Base-by-base conservation (phyloP, 805 yeast genomes). In the Wickerhamiella brachini region DNA sequence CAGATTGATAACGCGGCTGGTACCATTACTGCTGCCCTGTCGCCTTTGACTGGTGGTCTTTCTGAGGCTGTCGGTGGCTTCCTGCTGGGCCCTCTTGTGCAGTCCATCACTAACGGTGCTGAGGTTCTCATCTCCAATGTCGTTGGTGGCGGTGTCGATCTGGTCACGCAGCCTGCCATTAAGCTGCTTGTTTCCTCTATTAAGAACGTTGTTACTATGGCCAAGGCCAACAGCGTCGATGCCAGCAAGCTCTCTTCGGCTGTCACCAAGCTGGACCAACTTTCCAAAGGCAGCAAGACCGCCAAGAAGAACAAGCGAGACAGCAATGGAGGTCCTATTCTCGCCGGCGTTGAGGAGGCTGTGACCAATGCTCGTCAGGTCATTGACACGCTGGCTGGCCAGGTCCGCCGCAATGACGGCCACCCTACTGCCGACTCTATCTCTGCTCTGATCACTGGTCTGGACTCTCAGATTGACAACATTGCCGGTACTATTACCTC, bases 31-130 rank as follows among this genome's bases (percentile, higher is more conserved):
- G 38, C 49, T 3, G 54, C 56, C 13, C 53, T 57, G 10, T 54
- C 54, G 5, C 56, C 55, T 18, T 52, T 51, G 26, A 55, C 61
- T 2, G 21, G 51, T 23, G 60, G 61, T 37, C n/a, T 50, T 18
- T 41, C 22, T 21, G 44, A 41, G 22, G 34, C 34, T 12, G 34
- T 29, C 12, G 49, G 43, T 23, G 24, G 42, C 45, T 20, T 23
- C 24, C 5, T 50, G 12, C 53, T 58, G 7, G 67, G 67, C 21
- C 66, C 68, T 12, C 48, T 59, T 41, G 60, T 63, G 48, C 66
- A 64, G 54, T 57, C 65, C 2, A 51, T 62, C 26, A 63, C 67
- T 47, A 54, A 58, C 51, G 66, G 68, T 34, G 64, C 61, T 23
- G 66, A 62, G 53, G 65, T 57, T 10, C 41, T 54, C 37, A 50